Evolutionary conservation across 495 filamentous ascomycete species (phyloP), one percentile per base, ranked within the genome.

Genomic region (Lichina pygmaea): DNA sequence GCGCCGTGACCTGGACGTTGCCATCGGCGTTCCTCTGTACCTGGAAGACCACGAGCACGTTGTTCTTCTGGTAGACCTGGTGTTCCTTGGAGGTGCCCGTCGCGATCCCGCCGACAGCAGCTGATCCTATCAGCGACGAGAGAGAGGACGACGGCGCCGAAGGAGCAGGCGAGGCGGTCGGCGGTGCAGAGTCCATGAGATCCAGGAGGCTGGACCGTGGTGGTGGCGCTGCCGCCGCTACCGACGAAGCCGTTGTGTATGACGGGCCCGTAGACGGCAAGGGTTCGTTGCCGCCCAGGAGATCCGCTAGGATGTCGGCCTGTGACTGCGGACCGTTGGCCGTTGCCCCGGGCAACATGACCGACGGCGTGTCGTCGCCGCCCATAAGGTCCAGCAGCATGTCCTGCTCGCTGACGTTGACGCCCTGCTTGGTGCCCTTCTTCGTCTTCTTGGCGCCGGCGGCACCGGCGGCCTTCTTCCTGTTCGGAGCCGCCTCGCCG

Each of bases 381-480:
- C 83, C 83, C 72, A 95, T 91, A 33, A 97, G 66, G 52, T 95
- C 89, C 43, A 93, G 73, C 17, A 97, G 69, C 49, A 89, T 70
- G 52, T 94, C 86, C 57, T 93, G 78, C 53, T 93, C 86, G 36
- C 79, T 79, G 36, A 39, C 36, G 11, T 11, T 15, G 11, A 11
- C 36, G 10, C 36, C 36, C 17, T 76, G 75, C 56, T 91, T 86
- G 44, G 71, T 64, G 5, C 62, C 58, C 52, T 73, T 76, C 57
- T 81, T 91, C 31, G 73, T 68, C 60, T 81, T 91, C 53, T 70
- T 67, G 52, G 73, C 64, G 24, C 24, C 24, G 24, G 24, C 24
- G 4, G 24, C 24, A 24, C 2, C 24, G n/a, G 66, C 52, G 37
- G 72, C 73, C 56, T 81, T 82, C 53, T 73, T 75, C 42, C 73